Percentiles rank a stretch among this genome's conserved stretches.
Evolutionary conservation across 2,329 filamentous ascomycete species (phyloP).

Genomic region (Pyrenophora teres): DNA sequence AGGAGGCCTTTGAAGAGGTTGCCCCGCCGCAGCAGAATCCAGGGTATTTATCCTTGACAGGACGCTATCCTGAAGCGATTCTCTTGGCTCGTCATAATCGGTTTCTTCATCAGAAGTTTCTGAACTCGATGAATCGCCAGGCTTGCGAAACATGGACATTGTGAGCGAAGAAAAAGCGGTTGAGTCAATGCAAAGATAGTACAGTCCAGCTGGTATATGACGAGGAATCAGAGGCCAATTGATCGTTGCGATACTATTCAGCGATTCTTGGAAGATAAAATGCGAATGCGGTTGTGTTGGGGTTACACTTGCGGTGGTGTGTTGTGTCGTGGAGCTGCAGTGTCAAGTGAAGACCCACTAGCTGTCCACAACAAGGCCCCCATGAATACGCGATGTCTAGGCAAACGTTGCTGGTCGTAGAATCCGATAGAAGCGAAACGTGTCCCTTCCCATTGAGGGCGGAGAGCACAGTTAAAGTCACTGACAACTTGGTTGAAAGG

Average conservation of each 20-base stretch:
- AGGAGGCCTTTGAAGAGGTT: slow-evolving; percentile 14
- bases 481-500: slow-evolving; percentile 26
- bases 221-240: slow-evolving; percentile 1
- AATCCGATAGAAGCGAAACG: slow-evolving; percentile 40
- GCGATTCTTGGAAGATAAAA: not conserved
- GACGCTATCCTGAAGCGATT: slow-evolving; percentile 21
- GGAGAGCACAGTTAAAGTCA: slow-evolving; percentile 21
- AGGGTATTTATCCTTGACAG: slow-evolving; percentile 39
- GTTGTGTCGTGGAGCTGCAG: slow-evolving; percentile 22
- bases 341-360: slow-evolving; percentile 26
- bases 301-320: slow-evolving; percentile 16
- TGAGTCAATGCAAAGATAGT: not conserved
- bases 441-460: slow-evolving; percentile 27
- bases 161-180: not conserved
- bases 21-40: slow-evolving; percentile 27
- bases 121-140: slow-evolving; percentile 40
- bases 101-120: slow-evolving; percentile 28
- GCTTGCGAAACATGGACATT: slow-evolving; percentile 45
- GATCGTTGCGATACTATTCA: slow-evolving; percentile 2
- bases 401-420: slow-evolving; percentile 36
- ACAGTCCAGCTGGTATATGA: not conserved
- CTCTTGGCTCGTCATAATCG: slow-evolving; percentile 25
- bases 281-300: slow-evolving; percentile 1
- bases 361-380: slow-evolving; percentile 23
- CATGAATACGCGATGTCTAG: slow-evolving; percentile 29